Evolutionary conservation across 495 filamentous ascomycete species (phyloP).

Genomic region (Platismatia glauca): DNA sequence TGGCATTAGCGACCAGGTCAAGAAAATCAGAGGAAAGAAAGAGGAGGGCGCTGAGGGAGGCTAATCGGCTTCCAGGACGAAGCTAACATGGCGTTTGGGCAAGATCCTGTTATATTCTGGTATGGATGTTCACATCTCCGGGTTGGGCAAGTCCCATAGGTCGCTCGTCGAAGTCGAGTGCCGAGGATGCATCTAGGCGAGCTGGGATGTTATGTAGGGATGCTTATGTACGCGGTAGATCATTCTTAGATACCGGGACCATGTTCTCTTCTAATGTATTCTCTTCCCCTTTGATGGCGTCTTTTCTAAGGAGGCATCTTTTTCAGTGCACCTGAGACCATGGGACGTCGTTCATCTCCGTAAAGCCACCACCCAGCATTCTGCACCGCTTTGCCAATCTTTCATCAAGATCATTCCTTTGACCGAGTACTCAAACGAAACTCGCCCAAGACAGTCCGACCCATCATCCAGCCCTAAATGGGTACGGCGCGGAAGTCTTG

Average conservation of each 20-base stretch:
- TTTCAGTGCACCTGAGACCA: not conserved
- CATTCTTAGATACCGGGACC: not conserved
- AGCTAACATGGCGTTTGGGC: conserved; percentile 4
- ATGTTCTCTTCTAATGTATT: not conserved
- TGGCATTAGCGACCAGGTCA: conserved; percentile 24
- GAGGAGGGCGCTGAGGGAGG: conserved; percentile 16
- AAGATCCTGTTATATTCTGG: not conserved
- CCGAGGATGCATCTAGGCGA: not conserved
- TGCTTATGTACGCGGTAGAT: not conserved
- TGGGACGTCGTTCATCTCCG: not conserved
- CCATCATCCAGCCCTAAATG: not conserved
- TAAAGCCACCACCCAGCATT: not conserved
- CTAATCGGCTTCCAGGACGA: not conserved
- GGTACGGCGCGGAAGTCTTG: too few relatives aligned
- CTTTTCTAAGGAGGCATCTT: not conserved
- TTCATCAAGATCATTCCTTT: not conserved
- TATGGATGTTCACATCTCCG: not conserved
- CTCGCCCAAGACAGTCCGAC: not conserved
- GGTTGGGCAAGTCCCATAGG: not conserved
- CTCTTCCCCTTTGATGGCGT: not conserved
- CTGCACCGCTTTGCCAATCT: not conserved
- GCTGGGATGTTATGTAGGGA: not conserved
- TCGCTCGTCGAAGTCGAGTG: not conserved
- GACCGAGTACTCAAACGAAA: not conserved
- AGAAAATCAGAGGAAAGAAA: conserved; percentile 22